Conservation (phyloP, 225 moss, liverwort and hornwort genomes). For the Climacium dendroides region DNA sequence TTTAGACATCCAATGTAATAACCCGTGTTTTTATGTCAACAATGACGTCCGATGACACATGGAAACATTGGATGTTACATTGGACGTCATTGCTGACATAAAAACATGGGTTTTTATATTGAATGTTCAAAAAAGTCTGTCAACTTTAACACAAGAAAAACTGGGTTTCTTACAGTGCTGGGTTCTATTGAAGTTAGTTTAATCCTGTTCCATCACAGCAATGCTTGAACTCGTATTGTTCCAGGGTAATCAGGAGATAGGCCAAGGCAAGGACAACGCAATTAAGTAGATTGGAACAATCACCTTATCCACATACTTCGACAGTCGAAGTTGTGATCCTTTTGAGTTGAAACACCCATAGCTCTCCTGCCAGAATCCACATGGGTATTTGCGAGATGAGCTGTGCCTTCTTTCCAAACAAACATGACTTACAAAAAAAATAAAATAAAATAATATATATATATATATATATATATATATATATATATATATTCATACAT, state of each 20-base stretch:
- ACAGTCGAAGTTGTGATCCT: neutral
- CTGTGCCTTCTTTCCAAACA: neutral
- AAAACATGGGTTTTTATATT: too few species aligned
- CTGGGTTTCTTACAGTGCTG: too few species aligned
- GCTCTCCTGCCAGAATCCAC: neutral
- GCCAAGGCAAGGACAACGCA: neutral
- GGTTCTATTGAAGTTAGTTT: neutral
- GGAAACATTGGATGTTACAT: too few species aligned
- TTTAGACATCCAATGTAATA: too few species aligned
- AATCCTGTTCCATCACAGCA: neutral
- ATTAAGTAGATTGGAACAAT: neutral
- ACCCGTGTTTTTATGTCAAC: too few species aligned
- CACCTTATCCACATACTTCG: neutral
- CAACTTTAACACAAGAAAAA: too few species aligned
- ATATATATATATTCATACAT: neutral
- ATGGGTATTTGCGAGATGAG: neutral
- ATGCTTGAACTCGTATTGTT: neutral
- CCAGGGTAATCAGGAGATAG: neutral
- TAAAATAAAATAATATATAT: too few species aligned
- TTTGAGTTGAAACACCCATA: constrained; percentile 29
- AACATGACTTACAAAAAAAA: neutral
- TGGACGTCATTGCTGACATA: too few species aligned
- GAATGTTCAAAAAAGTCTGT: too few species aligned
- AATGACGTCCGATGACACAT: too few species aligned
- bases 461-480: too few species aligned